These are phyloP conservation scores for Nicotiana undulata DNA, from an alignment of 257 asterid genomes.

Conservation along the genomic window DNA sequence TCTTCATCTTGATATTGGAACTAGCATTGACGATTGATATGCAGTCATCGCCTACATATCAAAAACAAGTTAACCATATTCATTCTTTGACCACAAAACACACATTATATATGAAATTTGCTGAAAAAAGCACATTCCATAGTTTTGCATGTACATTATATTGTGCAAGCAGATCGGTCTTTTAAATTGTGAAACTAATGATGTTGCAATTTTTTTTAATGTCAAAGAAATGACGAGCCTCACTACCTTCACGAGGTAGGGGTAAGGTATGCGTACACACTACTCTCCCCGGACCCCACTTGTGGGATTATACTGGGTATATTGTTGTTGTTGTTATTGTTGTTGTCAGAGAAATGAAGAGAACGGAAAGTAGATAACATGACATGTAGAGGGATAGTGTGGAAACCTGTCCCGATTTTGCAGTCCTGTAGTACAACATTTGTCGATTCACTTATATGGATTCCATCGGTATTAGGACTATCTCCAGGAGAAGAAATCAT, in stretches of 20 bases:
- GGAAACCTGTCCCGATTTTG: conserved; percentile 81
- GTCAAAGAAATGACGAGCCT: background rate
- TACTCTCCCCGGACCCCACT: too few species aligned
- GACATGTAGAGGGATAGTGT: background rate
- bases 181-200: background rate
- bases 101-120: background rate
- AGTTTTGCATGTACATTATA: background rate
- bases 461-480: conserved; percentile 97
- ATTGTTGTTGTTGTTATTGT: too few species aligned
- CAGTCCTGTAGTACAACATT: conserved; percentile 75
- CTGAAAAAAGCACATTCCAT: too few species aligned
- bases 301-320: too few species aligned
- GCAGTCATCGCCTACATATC: conserved; percentile 76
- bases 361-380: background rate
- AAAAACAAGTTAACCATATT: background rate
- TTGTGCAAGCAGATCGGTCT: background rate
- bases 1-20: conserved; percentile 80
- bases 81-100: background rate
- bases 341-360: background rate
- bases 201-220: background rate
- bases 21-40: conserved; percentile 79
- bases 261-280: too few species aligned
- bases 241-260: too few species aligned
- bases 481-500: conserved; percentile 71
- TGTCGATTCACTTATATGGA: conserved; percentile 75